Conservation (phyloP, 176 grass and related monocot species). For the Eragrostis curvula region DNA sequence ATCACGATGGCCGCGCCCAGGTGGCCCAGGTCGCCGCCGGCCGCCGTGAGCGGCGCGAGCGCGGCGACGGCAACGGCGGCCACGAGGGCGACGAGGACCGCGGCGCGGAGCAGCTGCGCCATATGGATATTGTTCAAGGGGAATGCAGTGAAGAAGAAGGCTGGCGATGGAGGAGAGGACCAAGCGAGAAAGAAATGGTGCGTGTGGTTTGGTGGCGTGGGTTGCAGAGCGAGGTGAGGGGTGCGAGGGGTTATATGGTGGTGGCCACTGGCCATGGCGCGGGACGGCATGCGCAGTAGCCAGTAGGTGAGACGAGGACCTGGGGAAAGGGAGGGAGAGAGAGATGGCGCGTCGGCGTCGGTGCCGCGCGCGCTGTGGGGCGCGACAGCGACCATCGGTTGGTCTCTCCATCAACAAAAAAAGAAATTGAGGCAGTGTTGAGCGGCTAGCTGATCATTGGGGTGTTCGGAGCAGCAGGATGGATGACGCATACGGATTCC, state of each 20-base stretch:
- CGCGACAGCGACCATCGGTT: constrained; percentile 35
- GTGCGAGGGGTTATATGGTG: constrained; percentile 25
- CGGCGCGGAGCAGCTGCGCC: not conserved
- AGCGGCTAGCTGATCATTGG: constrained; percentile 15
- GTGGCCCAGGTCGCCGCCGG: not conserved
- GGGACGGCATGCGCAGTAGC: not conserved
- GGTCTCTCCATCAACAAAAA: not conserved
- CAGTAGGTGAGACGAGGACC: constrained; percentile 34
- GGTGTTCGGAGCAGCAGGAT: no score
- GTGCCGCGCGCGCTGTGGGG: constrained; percentile 36
- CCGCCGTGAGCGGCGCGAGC: not conserved
- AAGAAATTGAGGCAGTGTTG: no score
- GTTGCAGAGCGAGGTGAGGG: not conserved
- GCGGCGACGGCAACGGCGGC: not conserved
- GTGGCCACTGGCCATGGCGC: not conserved
- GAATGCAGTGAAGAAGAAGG: no score
- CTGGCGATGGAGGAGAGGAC: not conserved
- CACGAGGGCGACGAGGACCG: not conserved
- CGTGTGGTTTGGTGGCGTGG: not conserved
- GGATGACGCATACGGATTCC: not conserved
- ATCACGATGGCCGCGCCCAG: constrained; percentile 17
- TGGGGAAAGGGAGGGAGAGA: not conserved
- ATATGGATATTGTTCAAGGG: no score
- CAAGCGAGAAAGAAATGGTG: not conserved
- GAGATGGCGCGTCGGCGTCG: constrained; percentile 47